phyloP scores from a whole-genome alignment of 306 rosid species.

The Casuarina equisetifolia region DNA sequence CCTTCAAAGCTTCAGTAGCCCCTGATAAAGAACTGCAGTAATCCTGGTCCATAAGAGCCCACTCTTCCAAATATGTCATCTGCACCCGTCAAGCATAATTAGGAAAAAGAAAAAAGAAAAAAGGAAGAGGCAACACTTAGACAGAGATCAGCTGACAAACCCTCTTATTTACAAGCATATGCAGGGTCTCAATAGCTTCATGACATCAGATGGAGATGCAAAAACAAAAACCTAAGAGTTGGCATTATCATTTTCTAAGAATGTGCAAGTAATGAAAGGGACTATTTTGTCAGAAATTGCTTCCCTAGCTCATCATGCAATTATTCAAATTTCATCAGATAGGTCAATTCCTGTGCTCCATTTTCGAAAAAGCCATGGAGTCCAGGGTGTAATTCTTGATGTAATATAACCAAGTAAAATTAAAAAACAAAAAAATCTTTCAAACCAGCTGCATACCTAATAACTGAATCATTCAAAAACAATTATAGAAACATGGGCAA shows the following conservation, averaged over 20 bases:
- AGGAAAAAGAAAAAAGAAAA: slow-evolving; percentile 1
- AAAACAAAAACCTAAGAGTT: not conserved
- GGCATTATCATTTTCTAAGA: not conserved
- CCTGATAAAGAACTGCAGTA: slow-evolving; percentile 81
- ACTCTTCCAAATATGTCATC: slow-evolving; percentile 76
- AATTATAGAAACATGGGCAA: not conserved
- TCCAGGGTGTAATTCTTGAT: not conserved
- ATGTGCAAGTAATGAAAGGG: not conserved
- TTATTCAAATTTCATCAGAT: not conserved
- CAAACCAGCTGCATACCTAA: not conserved
- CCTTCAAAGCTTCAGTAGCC: slow-evolving; percentile 79
- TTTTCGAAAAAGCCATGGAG: not conserved
- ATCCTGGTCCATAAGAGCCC: slow-evolving; percentile 71
- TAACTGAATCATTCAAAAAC: not conserved
- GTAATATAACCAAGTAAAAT: not conserved
- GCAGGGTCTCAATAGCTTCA: slow-evolving; percentile 12
- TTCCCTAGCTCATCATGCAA: not conserved
- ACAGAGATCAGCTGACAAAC: slow-evolving; percentile 17
- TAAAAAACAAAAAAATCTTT: not conserved
- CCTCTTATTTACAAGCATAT: slow-evolving; percentile 5
- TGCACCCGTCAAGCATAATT: slow-evolving; percentile 38
- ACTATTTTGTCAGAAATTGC: not conserved
- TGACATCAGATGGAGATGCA: not conserved
- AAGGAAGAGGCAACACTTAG: slow-evolving; percentile 1
- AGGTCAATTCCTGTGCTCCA: not conserved